Conservation (phyloP, 1,284 basidiomycete genomes). For the Boletus mariae region DNA sequence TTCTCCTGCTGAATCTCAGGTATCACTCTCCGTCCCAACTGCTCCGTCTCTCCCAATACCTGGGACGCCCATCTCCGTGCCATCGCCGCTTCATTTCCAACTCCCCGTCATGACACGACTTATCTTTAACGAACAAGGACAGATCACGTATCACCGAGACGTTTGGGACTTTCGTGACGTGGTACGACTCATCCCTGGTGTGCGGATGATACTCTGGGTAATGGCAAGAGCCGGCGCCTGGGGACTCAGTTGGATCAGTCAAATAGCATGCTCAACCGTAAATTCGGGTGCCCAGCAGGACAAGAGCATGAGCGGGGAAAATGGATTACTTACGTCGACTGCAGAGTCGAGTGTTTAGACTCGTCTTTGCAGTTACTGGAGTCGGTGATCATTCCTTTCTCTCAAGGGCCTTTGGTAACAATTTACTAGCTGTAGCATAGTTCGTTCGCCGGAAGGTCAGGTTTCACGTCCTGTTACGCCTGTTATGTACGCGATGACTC, state of each 20-base stretch:
- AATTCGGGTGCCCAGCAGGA: constrained; percentile 2
- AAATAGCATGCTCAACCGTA: constrained; percentile 12
- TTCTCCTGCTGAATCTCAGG: constrained; percentile 28
- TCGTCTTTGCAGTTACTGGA: neutral
- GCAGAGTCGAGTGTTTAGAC: constrained; percentile 12
- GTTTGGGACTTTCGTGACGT: constrained; percentile 73
- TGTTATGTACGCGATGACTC: constrained; percentile 13
- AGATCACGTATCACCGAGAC: constrained; percentile 69
- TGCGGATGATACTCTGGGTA: constrained; percentile 63
- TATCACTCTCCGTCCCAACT: constrained; percentile 23
- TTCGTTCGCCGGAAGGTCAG: neutral
- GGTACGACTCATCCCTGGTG: constrained; percentile 63
- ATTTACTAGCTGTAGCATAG: neutral
- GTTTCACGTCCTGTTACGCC: constrained; percentile 1
- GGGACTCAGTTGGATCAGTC: constrained; percentile 44
- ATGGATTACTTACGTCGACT: constrained; percentile 16
- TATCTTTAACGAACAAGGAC: constrained; percentile 71
- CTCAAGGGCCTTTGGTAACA: neutral
- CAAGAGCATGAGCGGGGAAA: constrained; percentile 5
- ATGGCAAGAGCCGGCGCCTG: constrained; percentile 55
- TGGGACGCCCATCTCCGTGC: constrained; percentile 51
- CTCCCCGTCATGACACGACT: constrained; percentile 66
- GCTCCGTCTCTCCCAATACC: constrained; percentile 48
- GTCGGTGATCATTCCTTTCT: neutral
- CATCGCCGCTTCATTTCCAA: constrained; percentile 67